Evolutionary conservation across 768 basidiomycete species (phyloP), one percentile per base, ranked within the genome.

Genomic region (Amylocystis lapponica): DNA sequence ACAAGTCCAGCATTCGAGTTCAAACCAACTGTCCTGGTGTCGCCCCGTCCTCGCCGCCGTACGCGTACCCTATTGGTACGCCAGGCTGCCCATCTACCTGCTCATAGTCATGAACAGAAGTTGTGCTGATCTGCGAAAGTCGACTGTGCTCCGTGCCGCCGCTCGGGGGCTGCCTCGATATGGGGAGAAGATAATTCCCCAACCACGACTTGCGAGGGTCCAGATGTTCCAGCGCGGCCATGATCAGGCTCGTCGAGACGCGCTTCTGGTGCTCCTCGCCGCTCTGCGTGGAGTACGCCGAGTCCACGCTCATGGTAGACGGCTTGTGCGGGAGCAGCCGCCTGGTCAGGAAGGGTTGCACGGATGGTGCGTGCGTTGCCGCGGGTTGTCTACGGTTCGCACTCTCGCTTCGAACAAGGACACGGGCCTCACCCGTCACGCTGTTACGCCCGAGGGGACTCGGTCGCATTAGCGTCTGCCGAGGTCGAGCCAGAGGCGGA

Each of bases 251-350:
- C 4, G 63, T 52, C 21, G 61, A 60, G 6, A 55, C 58, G 13
- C 53, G 54, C 17, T 54, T 45, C 42, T 61, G 56, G 10, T 51
- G 57, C 31, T 66, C 64, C 48, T 69, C 68, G 8, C 59, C 67
- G 46, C 63, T 70, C 43, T 57, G 63, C 9, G 59, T 55, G n/a
- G 68, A 69, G 47, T 67, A 68, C 26, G 59, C 45, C 11, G 67
- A 68, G 17, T 46, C 53, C 7, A 66, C 57, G 51, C 64, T 66
- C 46, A 63, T 50, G 25, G 58, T 62, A 8, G 66, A 64, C 27
- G 53, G 53, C 48, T 53, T 53, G 26, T 56, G 53, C 41, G 20
- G 43, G 25, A 19, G 17, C 14, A 25, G 26, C 26, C 43, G 21
- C 11, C 31, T 23, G 29, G n/a, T n/a, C 2, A 46, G 39, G 45